phyloP scores from a whole-genome alignment of 345 rosid genomes.

The Leavenworthia alabamica region DNA sequence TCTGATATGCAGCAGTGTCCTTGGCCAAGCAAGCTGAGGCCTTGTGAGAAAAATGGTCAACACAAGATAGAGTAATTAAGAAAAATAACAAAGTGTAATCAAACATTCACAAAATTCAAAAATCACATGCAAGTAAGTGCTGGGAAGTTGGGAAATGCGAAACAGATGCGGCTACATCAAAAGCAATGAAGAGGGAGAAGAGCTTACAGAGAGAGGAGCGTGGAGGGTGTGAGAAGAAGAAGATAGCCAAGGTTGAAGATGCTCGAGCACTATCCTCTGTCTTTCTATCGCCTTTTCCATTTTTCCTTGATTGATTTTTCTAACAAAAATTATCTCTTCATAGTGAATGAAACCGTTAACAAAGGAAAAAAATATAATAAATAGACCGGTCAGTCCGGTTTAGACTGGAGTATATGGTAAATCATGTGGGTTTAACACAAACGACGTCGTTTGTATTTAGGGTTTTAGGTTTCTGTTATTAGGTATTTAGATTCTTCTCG shows the following conservation, averaged over 20 bases:
- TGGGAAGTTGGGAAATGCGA: neutral
- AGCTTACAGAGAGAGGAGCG: neutral
- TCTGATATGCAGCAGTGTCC: slow-evolving; percentile 67
- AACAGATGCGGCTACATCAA: neutral
- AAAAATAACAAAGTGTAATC: neutral
- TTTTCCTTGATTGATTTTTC: neutral
- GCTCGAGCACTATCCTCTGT: neutral
- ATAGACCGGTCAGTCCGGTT: neutral
- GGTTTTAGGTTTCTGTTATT: slow-evolving; percentile 8
- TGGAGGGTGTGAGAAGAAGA: neutral
- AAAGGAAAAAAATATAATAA: neutral
- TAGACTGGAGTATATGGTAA: neutral
- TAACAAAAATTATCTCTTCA: neutral
- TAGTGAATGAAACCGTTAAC: too few species aligned
- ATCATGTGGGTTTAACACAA: neutral
- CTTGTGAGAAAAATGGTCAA: slow-evolving; percentile 31
- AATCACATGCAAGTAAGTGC: neutral
- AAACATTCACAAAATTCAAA: neutral
- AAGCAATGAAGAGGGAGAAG: neutral
- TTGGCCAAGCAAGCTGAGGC: slow-evolving; percentile 71
- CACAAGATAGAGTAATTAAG: neutral
- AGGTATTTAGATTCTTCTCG: slow-evolving; percentile 8
- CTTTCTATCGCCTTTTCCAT: slow-evolving; percentile 1
- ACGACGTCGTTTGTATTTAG: neutral
- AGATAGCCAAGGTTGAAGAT: neutral